These are phyloP conservation scores for Melampsora abietis-canadensis DNA, from an alignment of 1,284 basidiomycete species.

Conservation along the genomic window DNA sequence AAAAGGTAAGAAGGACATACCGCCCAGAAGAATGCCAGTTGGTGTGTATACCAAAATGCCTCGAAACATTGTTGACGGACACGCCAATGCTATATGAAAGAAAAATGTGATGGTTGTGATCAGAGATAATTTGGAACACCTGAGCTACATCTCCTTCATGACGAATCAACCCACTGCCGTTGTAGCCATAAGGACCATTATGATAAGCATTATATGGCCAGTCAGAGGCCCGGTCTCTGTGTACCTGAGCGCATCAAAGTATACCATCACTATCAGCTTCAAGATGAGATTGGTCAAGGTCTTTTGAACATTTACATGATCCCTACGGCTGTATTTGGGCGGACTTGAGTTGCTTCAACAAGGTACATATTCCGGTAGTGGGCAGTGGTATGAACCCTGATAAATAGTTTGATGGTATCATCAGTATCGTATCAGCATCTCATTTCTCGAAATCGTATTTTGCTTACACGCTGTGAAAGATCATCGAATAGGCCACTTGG, in stretches of 20 bases:
- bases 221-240: conserved; percentile 65
- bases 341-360: conserved; percentile 40
- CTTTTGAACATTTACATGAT: conserved; percentile 7
- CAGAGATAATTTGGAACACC: neutral
- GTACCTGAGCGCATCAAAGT: conserved; percentile 4
- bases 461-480: conserved; percentile 34
- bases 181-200: conserved; percentile 70
- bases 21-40: conserved; percentile 87
- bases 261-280: too few species aligned
- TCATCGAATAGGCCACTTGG: conserved; percentile 33
- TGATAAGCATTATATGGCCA: conserved; percentile 64
- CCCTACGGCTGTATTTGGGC: conserved; percentile 36
- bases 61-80: conserved; percentile 82
- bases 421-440: neutral
- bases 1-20: conserved; percentile 53
- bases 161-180: conserved; percentile 42
- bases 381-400: conserved; percentile 39
- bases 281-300: too few species aligned
- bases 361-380: conserved; percentile 42
- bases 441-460: neutral
- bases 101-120: neutral
- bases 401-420: neutral
- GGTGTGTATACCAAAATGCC: conserved; percentile 89
- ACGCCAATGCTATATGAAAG: conserved; percentile 64
- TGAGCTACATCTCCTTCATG: neutral